Percentiles rank a stretch among this genome's conserved stretches.
Conservation (phyloP, 73 alveolate genomes). For the Stentor roeselii region DNA sequence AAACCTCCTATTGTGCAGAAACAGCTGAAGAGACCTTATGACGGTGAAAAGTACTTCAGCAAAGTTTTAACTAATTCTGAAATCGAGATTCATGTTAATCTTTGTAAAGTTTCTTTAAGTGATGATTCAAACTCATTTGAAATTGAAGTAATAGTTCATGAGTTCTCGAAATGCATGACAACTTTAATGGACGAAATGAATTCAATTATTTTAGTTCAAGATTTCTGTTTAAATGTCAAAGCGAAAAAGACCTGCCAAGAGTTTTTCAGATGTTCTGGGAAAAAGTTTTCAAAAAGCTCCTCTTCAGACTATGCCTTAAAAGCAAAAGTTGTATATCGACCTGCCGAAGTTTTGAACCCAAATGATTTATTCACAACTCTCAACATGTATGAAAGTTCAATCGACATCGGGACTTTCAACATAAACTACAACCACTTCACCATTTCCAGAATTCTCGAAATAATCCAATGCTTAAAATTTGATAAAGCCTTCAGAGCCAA, state of each 20-base stretch:
- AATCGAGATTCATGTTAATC: background rate
- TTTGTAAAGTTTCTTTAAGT: background rate
- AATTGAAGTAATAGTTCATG: background rate
- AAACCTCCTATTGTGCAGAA: background rate
- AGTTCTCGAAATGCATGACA: background rate
- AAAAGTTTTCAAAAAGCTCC: background rate
- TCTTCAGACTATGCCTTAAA: background rate
- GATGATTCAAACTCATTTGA: background rate
- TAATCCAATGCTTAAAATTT: too few species aligned
- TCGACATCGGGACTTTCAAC: background rate
- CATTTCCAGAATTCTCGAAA: too few species aligned
- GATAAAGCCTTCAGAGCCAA: background rate
- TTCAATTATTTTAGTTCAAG: background rate
- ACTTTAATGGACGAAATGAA: background rate
- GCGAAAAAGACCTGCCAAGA: background rate
- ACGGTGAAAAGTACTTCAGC: background rate
- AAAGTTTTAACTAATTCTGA: background rate
- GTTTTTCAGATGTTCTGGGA: background rate
- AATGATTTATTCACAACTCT: background rate
- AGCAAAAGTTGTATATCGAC: background rate
- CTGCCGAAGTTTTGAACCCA: background rate
- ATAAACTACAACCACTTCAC: background rate
- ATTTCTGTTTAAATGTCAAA: background rate
- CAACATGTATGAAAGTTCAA: background rate
- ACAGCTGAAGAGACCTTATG: background rate